phyloP scores from a whole-genome alignment of 345 rosid genomes.

The Adansonia digitata region DNA sequence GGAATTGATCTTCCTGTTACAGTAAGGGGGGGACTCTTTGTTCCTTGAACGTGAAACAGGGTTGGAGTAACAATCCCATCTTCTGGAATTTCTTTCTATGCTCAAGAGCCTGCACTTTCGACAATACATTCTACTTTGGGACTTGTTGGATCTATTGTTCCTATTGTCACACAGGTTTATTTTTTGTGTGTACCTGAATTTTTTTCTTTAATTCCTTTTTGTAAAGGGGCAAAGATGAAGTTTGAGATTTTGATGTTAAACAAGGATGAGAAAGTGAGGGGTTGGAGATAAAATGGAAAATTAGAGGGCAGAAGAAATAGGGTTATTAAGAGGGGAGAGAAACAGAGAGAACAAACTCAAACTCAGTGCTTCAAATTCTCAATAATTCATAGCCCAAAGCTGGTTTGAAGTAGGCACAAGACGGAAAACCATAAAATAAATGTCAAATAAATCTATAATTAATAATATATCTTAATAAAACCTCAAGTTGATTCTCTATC shows the following conservation, averaged over 20 bases:
- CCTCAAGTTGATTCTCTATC: neutral
- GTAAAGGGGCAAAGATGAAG: neutral
- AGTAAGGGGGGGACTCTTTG: conserved; percentile 47
- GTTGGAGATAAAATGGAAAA: neutral
- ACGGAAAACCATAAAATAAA: neutral
- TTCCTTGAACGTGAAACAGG: conserved; percentile 49
- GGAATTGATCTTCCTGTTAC: conserved; percentile 43
- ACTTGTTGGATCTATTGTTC: conserved; percentile 43
- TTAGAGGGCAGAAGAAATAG: neutral
- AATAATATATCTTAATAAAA: neutral
- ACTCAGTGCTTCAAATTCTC: neutral
- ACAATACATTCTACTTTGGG: conserved; percentile 40
- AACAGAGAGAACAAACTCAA: neutral
- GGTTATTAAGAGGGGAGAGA: neutral
- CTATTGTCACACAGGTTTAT: conserved; percentile 54
- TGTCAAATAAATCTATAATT: neutral
- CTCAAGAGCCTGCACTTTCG: conserved; percentile 48
- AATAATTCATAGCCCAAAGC: neutral
- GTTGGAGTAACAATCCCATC: conserved; percentile 42
- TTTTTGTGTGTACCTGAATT: neutral
- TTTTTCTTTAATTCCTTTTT: neutral
- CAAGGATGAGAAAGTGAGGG: neutral
- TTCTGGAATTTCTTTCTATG: conserved; percentile 48
- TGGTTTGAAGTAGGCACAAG: neutral
- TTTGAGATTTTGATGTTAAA: neutral